Base-by-base conservation (phyloP, 106 monocot genomes). In the Xerophyta viscosa region DNA sequence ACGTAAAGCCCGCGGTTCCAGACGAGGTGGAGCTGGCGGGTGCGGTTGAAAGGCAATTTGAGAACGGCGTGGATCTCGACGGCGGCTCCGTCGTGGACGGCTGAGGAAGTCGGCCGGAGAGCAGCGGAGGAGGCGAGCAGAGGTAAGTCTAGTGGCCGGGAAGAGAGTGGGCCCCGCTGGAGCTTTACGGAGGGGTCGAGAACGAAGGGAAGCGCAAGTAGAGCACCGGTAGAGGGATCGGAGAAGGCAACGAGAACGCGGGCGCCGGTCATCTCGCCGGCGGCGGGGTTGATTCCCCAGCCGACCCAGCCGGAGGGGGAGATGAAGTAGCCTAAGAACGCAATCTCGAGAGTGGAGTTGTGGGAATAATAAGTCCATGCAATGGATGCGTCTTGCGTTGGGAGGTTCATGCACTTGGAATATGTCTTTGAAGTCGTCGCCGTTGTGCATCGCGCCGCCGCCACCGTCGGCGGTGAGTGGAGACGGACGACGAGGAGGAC, bases 1-100 rank as follows among this genome's bases (percentile, higher is more conserved):
- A 87, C 80, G 64, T 92, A 87, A 47, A 83, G 62, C 3, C 92
- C 92, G 8, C 87, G 58, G 80, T 87, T 92, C 92, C 92, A 92
- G 0, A 92, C 79, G 26, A 70, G 85, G 66, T 92, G 54, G 33
- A 92, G 33, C 7, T 33, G 19, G 15, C 50, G 67, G 41, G 92
- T 92, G 17, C 57, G 63, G 60, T 92, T 92, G 7, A 70, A 65
- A 11, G 52, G 44, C 4, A 80, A 71, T 28, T 30, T 53, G 17
- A 87, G 12, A 20, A 63, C 69, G 43, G 76, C 79, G 59, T 67
- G 71, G 67, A 83, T 80, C 27, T 63, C 47, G 17, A 83, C 71
- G 20, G 15, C 20, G 53, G 69, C 63, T 56, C 80, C 67, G 48
- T 33, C 53, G 8, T 48, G 62, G 24, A 74, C 52, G 31, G 62